Evolutionary conservation across 1,284 basidiomycete species (phyloP), one percentile per base, ranked within the genome.

Genomic region (Exobasidium cylindrosporum): DNA sequence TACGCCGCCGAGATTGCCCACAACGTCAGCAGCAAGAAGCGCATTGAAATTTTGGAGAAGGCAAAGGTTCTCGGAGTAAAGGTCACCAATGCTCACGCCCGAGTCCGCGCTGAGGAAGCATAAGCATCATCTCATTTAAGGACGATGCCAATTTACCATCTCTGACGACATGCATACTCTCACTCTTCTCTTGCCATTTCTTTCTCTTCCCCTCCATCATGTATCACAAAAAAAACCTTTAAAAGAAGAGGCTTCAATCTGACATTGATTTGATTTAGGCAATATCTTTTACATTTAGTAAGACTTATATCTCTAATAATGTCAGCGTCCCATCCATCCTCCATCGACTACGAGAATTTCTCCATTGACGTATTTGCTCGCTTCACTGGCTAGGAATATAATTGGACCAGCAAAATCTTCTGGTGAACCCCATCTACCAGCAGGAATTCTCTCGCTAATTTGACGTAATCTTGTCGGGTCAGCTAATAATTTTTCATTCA

Each of bases 1-100:
- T 98, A 90, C 82, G 89, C 94, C 65, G 96, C 94, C 66, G 91
- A 94, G 83, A 92, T 99, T 78, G 96, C 96, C 62, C 94, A 97
- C 86, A 91, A 89, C 81, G 94, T 99, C 76, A 91, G 89, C 84
- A 91, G 90, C 85, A 90, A 92, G 82, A 97, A 98, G 87, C 91
- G 96, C 79, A 88, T 89, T 67, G 84, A 87, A 72, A 95, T 99
- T 77, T 85, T 98, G 66, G 91, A 93, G 83, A 86, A 90, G 90
- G 75, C 72, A 59, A 78, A 73, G 72, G 69, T 78, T 56, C 78
- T 82, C 57, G 82, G 82, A 63, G 77, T 81, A 76, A 84, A 84
- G 85, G 90, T 99, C 81, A 97, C 92, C 73, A 99, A 99, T 86
- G 82, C 92, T 69, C 87, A 89, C 76, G 96, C 91, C 79, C 91